phyloP scores from a whole-genome alignment of 805 yeast species.

The Limtongozyma cylindracea region DNA sequence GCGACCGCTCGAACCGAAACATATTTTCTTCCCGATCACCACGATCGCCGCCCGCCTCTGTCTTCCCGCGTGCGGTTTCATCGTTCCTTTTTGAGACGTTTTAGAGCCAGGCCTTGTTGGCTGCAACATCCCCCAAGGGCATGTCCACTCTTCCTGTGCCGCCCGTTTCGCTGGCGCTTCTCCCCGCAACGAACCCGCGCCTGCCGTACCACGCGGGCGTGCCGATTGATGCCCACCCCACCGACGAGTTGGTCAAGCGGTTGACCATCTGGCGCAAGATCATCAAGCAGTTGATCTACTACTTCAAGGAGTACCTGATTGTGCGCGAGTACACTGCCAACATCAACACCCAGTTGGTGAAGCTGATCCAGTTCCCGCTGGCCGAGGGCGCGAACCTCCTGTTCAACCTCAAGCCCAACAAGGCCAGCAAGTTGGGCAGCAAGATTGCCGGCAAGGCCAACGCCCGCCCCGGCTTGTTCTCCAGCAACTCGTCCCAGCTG shows the following conservation, averaged over 20 bases:
- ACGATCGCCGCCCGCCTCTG: too few species aligned
- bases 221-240: conserved; percentile 14
- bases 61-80: too few species aligned
- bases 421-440: too few species aligned
- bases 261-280: conserved; percentile 16
- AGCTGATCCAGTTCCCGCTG: conserved; percentile 14
- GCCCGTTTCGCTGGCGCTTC: too few species aligned
- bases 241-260: conserved; percentile 11
- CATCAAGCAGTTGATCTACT: conserved; percentile 11
- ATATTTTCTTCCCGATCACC: too few species aligned
- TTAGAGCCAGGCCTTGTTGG: too few species aligned
- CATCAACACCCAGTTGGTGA: conserved; percentile 11
- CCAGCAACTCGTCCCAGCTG: too few species aligned
- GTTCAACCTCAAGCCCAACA: not conserved
- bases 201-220: conserved; percentile 14
- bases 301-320: conserved; percentile 16
- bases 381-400: conserved; percentile 9
- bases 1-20: too few species aligned
- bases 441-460: not conserved
- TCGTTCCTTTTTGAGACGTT: too few species aligned
- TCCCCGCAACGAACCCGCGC: conserved; percentile 9
- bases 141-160: too few species aligned
- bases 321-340: conserved; percentile 17
- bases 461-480: too few species aligned
- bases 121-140: too few species aligned